A percentile compares a stretch with the other conserved stretches of the same genome.
phyloP scores from a whole-genome alignment of 1,284 basidiomycete genomes.

The Cerioporus squamosus region DNA sequence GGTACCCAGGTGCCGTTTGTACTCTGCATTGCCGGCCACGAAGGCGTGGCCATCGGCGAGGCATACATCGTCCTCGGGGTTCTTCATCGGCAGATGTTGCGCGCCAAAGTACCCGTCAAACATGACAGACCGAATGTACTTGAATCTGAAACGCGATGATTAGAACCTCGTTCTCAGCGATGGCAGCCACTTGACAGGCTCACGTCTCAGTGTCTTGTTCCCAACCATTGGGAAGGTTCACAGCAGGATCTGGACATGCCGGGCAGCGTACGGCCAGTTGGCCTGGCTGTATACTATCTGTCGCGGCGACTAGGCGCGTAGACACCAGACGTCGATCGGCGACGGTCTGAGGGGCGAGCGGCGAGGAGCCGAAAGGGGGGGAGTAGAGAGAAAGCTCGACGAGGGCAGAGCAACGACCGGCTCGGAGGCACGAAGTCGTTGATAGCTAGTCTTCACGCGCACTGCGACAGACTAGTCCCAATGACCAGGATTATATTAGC shows the following conservation, averaged over 20 bases:
- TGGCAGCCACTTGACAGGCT: neutral
- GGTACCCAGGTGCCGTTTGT: neutral
- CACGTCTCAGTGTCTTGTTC: neutral
- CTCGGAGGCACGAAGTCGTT: too few relatives aligned
- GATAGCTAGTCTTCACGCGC: too few relatives aligned
- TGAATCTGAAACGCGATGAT: neutral
- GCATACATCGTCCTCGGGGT: neutral
- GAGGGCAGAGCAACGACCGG: too few relatives aligned
- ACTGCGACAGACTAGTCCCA: too few relatives aligned
- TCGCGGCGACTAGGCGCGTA: too few relatives aligned
- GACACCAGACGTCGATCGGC: too few relatives aligned
- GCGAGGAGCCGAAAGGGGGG: too few relatives aligned
- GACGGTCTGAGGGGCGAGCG: too few relatives aligned
- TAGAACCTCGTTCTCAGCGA: neutral
- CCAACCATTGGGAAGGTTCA: conserved; percentile 1
- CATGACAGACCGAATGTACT: neutral
- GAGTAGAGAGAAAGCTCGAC: too few relatives aligned
- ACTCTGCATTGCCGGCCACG: neutral
- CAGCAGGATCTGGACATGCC: neutral
- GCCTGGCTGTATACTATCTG: neutral
- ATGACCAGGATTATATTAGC: too few relatives aligned
- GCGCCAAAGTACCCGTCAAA: conserved; percentile 7
- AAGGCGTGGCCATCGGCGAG: neutral
- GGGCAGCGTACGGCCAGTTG: neutral
- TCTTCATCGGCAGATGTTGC: conserved; percentile 2